A percentile compares a stretch with the other conserved stretches of the same genome.
These are phyloP conservation scores for Suillus variegatus DNA, from an alignment of 768 basidiomycete genomes.

Conservation along the genomic window DNA sequence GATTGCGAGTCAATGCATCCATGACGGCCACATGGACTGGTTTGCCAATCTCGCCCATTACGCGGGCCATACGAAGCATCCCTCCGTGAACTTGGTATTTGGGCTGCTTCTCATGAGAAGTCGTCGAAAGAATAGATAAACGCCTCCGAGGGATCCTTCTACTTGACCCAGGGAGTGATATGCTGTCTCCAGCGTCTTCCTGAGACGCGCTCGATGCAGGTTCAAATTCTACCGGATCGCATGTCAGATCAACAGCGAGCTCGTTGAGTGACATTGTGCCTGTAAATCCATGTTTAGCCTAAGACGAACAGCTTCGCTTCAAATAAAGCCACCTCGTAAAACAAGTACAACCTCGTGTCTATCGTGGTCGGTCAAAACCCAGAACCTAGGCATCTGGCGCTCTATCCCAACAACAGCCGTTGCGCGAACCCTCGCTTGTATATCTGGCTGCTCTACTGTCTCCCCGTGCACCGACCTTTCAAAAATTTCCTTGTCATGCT, in stretches of 20 bases:
- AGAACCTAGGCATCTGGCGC: conserved; percentile 78
- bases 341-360: conserved; percentile 77
- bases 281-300: conserved; percentile 19
- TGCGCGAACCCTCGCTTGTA: conserved; percentile 45
- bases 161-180: conserved; percentile 35
- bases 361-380: conserved; percentile 82
- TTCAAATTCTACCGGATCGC: conserved; percentile 69
- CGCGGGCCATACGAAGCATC: conserved; percentile 76
- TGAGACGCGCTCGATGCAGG: conserved; percentile 44
- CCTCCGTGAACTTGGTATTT: conserved; percentile 76
- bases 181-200: conserved; percentile 37
- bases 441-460: conserved; percentile 17
- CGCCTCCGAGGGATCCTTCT: conserved; percentile 25
- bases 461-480: conserved; percentile 51
- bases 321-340: conserved; percentile 50
- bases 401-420: conserved; percentile 68
- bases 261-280: conserved; percentile 89
- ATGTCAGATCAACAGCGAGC: conserved; percentile 82
- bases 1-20: conserved; percentile 67
- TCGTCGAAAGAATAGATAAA: conserved; percentile 21
- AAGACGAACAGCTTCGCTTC: neutral
- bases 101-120: conserved; percentile 21
- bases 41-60: conserved; percentile 75
- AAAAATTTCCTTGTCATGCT: conserved; percentile 83
- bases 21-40: conserved; percentile 77